These are phyloP conservation scores for Monoraphidium neglectum DNA, from an alignment of 139 green algal species.

Conservation along the genomic window DNA sequence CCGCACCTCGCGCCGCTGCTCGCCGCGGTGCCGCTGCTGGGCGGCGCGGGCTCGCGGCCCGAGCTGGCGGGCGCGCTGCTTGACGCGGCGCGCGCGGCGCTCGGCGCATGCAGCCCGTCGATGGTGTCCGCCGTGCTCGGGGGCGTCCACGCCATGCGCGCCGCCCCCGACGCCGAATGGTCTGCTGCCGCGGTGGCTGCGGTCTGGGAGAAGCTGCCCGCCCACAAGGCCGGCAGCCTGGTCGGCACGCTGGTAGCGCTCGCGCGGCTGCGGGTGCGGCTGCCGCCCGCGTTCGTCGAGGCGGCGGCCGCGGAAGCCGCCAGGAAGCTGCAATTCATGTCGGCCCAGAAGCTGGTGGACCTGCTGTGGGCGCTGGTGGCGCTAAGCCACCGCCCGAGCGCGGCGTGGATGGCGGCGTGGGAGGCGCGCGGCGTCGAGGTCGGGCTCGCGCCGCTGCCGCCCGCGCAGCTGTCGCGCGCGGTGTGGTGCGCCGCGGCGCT, in stretches of 20 bases:
- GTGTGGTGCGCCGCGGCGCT: slow-evolving; percentile 26
- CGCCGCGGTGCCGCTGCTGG: slow-evolving; percentile 6
- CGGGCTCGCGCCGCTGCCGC: background rate
- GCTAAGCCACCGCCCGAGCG: background rate
- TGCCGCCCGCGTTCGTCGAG: background rate
- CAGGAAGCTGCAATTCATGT: background rate
- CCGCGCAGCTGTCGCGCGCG: background rate
- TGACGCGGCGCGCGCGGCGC: background rate
- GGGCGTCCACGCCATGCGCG: background rate
- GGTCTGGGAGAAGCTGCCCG: background rate
- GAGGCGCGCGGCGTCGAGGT: slow-evolving; percentile 11
- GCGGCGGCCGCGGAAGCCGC: slow-evolving; percentile 3
- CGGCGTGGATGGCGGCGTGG: slow-evolving; percentile 13
- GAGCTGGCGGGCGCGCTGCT: background rate
- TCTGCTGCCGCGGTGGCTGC: background rate
- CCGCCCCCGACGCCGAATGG: background rate
- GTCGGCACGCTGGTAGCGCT: slow-evolving; percentile 7
- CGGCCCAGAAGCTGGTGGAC: slow-evolving; percentile 3
- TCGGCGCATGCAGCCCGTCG: background rate
- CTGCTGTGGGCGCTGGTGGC: slow-evolving; percentile 21
- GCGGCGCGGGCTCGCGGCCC: background rate
- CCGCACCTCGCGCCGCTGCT: slow-evolving; percentile 9
- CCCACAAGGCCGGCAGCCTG: slow-evolving; percentile 4
- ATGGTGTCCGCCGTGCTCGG: slow-evolving; percentile 7
- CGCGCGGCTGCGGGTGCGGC: slow-evolving; percentile 11